Conservation (phyloP, 257 asterid species). For the Nicotiana undulata region DNA sequence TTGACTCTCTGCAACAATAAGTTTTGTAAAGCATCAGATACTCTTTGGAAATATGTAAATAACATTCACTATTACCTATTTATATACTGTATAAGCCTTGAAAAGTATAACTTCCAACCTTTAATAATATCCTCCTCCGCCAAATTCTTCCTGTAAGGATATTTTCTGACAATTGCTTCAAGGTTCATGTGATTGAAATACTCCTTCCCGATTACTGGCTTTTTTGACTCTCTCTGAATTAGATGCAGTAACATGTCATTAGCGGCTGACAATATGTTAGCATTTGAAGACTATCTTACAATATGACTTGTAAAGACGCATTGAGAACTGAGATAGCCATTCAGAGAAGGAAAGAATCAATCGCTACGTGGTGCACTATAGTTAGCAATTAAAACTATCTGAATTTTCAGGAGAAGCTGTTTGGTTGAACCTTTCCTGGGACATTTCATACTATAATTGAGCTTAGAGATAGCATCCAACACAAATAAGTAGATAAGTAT, state of each 20-base stretch:
- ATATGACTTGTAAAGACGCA: background rate
- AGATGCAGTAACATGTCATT: slow-evolving; percentile 5
- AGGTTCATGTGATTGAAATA: slow-evolving; percentile 85
- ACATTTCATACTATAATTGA: background rate
- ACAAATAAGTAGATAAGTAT: background rate
- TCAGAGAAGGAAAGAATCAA: background rate
- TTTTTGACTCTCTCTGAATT: slow-evolving; percentile 76
- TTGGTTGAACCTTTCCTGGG: background rate
- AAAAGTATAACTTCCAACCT: slow-evolving; percentile 45
- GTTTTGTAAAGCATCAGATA: slow-evolving; percentile 12
- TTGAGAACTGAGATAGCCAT: background rate
- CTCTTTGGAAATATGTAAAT: slow-evolving; percentile 12
- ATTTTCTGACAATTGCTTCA: slow-evolving; percentile 72
- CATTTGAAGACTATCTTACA: background rate
- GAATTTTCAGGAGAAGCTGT: background rate
- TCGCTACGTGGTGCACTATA: background rate
- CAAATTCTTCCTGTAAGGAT: slow-evolving; percentile 79
- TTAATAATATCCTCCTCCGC: slow-evolving; percentile 57
- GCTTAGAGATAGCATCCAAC: background rate
- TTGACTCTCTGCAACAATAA: slow-evolving; percentile 60
- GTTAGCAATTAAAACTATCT: background rate
- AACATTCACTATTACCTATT: background rate
- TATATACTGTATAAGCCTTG: background rate
- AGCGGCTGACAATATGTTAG: background rate
- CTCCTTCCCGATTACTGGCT: slow-evolving; percentile 92